phyloP scores from a whole-genome alignment of 176 grass and related monocot genomes.

The Lolium perenne region DNA sequence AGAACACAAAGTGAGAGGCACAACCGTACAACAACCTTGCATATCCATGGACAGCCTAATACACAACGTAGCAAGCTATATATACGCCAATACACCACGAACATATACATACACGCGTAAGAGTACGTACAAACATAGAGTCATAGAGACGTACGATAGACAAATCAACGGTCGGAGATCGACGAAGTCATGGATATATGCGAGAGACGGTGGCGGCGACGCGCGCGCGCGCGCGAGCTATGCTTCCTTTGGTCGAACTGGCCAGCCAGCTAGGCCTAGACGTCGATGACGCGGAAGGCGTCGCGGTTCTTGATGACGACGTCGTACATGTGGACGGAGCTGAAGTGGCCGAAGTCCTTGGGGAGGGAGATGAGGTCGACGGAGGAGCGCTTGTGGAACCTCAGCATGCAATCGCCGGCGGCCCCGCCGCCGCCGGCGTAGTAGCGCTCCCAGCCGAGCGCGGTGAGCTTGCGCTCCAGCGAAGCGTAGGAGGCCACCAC shows the following conservation, averaged over 20 bases:
- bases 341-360: constrained; percentile 65
- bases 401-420: constrained; percentile 41
- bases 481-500: constrained; percentile 68
- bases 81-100: not conserved
- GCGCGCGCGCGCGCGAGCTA: not conserved
- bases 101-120: not conserved
- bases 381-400: constrained; percentile 86
- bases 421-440: constrained; percentile 17
- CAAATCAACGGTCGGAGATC: not conserved
- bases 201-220: not conserved
- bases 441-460: constrained; percentile 92
- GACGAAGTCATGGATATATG: not conserved
- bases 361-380: constrained; percentile 98
- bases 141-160: not conserved
- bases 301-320: constrained; percentile 95
- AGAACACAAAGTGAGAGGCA: too few relatives aligned
- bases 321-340: constrained; percentile 95
- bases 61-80: not conserved
- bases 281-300: constrained; percentile 77
- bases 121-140: not conserved
- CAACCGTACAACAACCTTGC: too few relatives aligned
- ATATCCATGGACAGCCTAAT: not conserved
- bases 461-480: constrained; percentile 74
- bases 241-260: not conserved
- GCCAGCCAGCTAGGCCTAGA: not conserved